phyloP scores from a whole-genome alignment of 1,284 basidiomycete species.

The Entoloma clypeatum region DNA sequence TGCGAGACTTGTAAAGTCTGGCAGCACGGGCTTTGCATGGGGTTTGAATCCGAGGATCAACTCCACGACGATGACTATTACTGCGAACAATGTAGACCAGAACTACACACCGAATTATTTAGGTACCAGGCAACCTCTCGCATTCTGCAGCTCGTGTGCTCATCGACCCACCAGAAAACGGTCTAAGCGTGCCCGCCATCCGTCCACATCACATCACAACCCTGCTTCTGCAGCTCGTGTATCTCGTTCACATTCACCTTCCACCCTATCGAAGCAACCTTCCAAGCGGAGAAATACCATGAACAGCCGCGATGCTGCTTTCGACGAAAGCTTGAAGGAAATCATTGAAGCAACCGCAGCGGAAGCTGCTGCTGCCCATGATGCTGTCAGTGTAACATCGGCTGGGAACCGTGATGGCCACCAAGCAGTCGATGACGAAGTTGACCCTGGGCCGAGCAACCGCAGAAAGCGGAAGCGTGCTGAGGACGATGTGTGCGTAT shows the following conservation, averaged over 20 bases:
- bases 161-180: slow-evolving; percentile 45
- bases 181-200: slow-evolving; percentile 58
- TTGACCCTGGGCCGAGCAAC: slow-evolving; percentile 37
- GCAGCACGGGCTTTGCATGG: slow-evolving; percentile 98
- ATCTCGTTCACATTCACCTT: slow-evolving; percentile 75
- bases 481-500: slow-evolving; percentile 65
- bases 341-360: slow-evolving; percentile 69
- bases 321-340: slow-evolving; percentile 81
- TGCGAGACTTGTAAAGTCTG: slow-evolving; percentile 97
- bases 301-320: slow-evolving; percentile 94
- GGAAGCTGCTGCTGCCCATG: slow-evolving; percentile 54
- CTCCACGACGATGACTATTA: slow-evolving; percentile 83
- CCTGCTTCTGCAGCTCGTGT: slow-evolving; percentile 45
- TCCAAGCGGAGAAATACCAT: slow-evolving; percentile 91
- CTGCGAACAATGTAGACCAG: slow-evolving; percentile 92
- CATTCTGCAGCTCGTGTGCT: slow-evolving; percentile 16
- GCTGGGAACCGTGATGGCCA: slow-evolving; percentile 31
- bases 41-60: slow-evolving; percentile 82
- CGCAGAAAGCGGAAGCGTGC: slow-evolving; percentile 72
- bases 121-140: slow-evolving; percentile 47
- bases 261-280: slow-evolving; percentile 50
- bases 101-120: slow-evolving; percentile 75
- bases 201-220: slow-evolving; percentile 53
- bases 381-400: slow-evolving; percentile 29
- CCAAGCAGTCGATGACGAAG: slow-evolving; percentile 43